These are phyloP conservation scores for Apiotrichum veenhuisii DNA, from an alignment of 1,284 basidiomycete species.

Conservation along the genomic window DNA sequence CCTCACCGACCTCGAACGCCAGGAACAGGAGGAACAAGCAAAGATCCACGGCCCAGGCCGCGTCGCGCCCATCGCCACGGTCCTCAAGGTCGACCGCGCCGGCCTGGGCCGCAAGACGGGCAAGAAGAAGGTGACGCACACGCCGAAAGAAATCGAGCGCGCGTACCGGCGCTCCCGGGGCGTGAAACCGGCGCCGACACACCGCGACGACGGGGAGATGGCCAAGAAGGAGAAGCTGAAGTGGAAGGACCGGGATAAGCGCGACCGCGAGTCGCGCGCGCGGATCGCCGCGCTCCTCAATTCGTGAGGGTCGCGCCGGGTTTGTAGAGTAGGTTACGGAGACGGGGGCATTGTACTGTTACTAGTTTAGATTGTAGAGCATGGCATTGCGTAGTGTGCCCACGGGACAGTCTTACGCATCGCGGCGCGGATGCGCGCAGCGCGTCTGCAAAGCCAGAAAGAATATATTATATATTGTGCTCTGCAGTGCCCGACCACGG, in stretches of 20 bases:
- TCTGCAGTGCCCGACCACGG: too few relatives aligned
- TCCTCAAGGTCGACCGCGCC: slow-evolving; percentile 42
- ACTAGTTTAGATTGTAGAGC: background rate
- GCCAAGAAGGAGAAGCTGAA: slow-evolving; percentile 37
- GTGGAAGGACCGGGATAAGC: slow-evolving; percentile 39
- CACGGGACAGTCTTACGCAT: too few relatives aligned
- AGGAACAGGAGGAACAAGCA: slow-evolving; percentile 2
- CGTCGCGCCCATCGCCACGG: slow-evolving; percentile 38
- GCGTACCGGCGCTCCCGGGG: slow-evolving; percentile 30
- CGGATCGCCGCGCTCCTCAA: slow-evolving; percentile 32
- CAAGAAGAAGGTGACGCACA: slow-evolving; percentile 38
- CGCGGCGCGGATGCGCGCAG: too few relatives aligned
- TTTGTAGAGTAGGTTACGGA: background rate
- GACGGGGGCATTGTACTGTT: too few relatives aligned
- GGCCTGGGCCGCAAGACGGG: slow-evolving; percentile 28
- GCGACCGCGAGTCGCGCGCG: slow-evolving; percentile 37
- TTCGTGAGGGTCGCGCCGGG: too few relatives aligned
- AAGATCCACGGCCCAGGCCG: slow-evolving; percentile 29
- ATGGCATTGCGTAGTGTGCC: background rate
- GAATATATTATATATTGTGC: too few relatives aligned
- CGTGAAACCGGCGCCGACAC: background rate
- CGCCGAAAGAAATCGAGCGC: slow-evolving; percentile 32
- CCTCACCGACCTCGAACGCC: slow-evolving; percentile 6
- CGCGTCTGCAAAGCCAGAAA: too few relatives aligned
- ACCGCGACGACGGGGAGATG: slow-evolving; percentile 7